Conservation (phyloP, 2,329 filamentous ascomycete species). For the Gremmenia infestans region DNA sequence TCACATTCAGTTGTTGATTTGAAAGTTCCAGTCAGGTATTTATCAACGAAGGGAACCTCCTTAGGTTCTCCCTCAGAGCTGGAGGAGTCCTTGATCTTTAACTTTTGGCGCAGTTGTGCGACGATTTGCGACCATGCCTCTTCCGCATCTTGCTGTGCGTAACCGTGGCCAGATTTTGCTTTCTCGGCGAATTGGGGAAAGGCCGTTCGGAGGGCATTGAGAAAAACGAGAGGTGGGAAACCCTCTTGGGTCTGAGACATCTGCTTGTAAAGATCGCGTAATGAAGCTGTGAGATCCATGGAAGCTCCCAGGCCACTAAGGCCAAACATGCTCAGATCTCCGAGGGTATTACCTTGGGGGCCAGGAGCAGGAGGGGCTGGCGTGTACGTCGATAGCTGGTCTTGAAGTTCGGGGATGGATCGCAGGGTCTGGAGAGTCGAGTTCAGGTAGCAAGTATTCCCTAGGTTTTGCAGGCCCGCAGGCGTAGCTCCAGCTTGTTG, state of each 20-base stretch:
- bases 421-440: constrained; percentile 90
- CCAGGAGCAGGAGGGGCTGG: constrained; percentile 29
- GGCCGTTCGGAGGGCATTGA: constrained; percentile 69
- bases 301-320: constrained; percentile 42
- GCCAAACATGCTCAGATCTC: constrained; percentile 41
- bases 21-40: constrained; percentile 82
- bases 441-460: constrained; percentile 98
- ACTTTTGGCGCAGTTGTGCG: constrained; percentile 71
- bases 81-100: constrained; percentile 57
- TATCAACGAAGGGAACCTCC: constrained; percentile 74
- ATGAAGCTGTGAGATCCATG: constrained; percentile 68
- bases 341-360: constrained; percentile 28
- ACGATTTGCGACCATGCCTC: constrained; percentile 98
- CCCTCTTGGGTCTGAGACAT: constrained; percentile 87
- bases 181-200: constrained; percentile 94
- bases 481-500: constrained; percentile 79
- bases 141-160: constrained; percentile 97
- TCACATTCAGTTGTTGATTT: constrained; percentile 77
- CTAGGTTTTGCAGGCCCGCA: constrained; percentile 83
- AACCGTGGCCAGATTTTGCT: constrained; percentile 75
- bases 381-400: constrained; percentile 64
- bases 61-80: constrained; percentile 44
- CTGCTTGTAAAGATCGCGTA: constrained; percentile 79
- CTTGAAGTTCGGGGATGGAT: constrained; percentile 84
- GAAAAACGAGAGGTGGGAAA: constrained; percentile 78